Conservation (phyloP, 495 filamentous ascomycete genomes). For the Tuber melanosporum region DNA sequence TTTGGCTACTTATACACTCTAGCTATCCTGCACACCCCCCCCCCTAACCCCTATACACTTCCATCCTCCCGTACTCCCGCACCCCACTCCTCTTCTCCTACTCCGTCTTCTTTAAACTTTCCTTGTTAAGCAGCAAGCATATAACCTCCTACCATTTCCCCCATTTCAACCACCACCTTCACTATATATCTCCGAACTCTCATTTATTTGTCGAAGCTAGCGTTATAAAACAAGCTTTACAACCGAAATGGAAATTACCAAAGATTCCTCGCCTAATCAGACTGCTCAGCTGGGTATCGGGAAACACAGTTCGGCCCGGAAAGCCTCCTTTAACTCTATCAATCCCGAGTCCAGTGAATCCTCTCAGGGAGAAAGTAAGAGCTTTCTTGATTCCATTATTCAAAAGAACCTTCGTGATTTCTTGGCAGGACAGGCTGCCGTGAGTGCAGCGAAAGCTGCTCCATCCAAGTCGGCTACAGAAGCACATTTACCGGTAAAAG, state of each 20-base stretch:
- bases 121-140: neutral
- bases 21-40: neutral
- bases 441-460: neutral
- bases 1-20: neutral
- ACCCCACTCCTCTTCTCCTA: neutral
- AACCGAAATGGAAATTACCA: neutral
- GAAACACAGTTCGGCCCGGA: neutral
- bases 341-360: neutral
- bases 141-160: neutral
- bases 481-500: neutral
- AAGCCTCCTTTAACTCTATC: neutral
- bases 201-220: neutral
- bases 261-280: neutral
- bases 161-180: neutral
- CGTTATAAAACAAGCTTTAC: neutral
- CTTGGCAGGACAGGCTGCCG: neutral
- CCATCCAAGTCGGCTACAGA: neutral
- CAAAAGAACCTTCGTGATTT: neutral
- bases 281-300: neutral
- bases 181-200: neutral
- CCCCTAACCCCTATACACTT: neutral
- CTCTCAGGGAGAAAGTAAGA: neutral
- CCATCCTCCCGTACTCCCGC: neutral
- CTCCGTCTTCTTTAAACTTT: neutral
- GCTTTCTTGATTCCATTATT: neutral